These are phyloP conservation scores for Nothophaeocryptopus gaeumannii DNA, from an alignment of 2,329 filamentous ascomycete species.

Conservation along the genomic window DNA sequence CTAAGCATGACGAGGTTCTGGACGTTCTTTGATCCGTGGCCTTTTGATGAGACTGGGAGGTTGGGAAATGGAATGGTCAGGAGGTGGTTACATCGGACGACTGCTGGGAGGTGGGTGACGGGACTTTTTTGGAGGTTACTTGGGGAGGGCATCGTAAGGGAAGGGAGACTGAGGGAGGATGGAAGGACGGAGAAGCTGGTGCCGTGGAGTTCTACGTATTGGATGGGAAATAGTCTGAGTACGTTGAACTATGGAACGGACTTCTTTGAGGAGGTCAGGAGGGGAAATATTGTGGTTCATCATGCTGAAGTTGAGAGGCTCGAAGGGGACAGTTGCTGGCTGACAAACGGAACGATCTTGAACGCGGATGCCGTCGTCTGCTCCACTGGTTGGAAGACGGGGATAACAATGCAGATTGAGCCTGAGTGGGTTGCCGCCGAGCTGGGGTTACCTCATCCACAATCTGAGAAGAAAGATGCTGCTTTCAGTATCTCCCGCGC, in stretches of 20 bases:
- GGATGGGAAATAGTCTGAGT: constrained; percentile 9
- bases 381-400: constrained; percentile 8
- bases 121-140: constrained; percentile 55
- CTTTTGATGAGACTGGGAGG: constrained; percentile 62
- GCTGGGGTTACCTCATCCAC: not conserved
- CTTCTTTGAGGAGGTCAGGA: constrained; percentile 22
- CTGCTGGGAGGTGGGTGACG: constrained; percentile 54
- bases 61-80: constrained; percentile 53
- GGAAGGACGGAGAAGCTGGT: not conserved
- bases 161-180: not conserved
- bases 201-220: constrained; percentile 6
- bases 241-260: constrained; percentile 8
- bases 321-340: not conserved
- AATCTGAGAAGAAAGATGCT: not conserved
- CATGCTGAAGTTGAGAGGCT: constrained; percentile 7
- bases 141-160: constrained; percentile 23
- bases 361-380: constrained; percentile 6
- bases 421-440: not conserved
- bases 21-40: constrained; percentile 69
- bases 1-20: constrained; percentile 63
- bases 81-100: constrained; percentile 55
- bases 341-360: not conserved
- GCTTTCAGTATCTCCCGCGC: not conserved
- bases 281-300: constrained; percentile 2
- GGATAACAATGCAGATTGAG: not conserved